phyloP scores from a whole-genome alignment of 2,329 filamentous ascomycete genomes.

The Penicillium decumbens region DNA sequence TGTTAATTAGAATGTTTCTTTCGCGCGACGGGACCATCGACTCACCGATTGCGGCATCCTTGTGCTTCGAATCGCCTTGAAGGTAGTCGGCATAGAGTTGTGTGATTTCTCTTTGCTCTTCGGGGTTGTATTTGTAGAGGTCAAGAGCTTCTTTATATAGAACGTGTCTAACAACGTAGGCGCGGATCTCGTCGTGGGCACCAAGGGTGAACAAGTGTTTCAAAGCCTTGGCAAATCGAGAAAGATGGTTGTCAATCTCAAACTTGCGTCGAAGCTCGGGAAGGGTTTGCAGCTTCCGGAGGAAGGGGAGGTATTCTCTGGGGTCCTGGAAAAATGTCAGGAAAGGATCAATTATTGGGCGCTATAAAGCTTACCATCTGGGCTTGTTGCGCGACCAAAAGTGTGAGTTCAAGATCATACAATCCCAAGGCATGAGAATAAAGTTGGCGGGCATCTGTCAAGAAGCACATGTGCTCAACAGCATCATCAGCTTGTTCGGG shows the following conservation, averaged over 20 bases:
- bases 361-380: constrained; percentile 57
- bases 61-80: constrained; percentile 67
- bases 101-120: constrained; percentile 64
- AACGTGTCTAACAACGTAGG: constrained; percentile 71
- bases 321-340: constrained; percentile 59
- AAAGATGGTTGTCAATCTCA: constrained; percentile 83
- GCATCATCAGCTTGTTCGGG: constrained; percentile 75
- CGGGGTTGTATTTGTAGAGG: constrained; percentile 75
- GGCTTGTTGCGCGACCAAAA: constrained; percentile 90
- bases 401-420: constrained; percentile 83
- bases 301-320: constrained; percentile 88
- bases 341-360: neutral
- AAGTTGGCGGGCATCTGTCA: constrained; percentile 85
- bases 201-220: constrained; percentile 67
- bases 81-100: constrained; percentile 75
- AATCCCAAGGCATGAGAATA: constrained; percentile 87
- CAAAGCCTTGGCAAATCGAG: constrained; percentile 71
- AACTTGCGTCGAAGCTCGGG: constrained; percentile 67
- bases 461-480: constrained; percentile 94
- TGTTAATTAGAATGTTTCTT: constrained; percentile 8
- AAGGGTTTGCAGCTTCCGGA: constrained; percentile 78
- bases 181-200: constrained; percentile 70
- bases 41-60: constrained; percentile 71
- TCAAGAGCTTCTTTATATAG: constrained; percentile 74
- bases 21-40: neutral